Base-by-base conservation (phyloP, 305 asterid genomes). In the Caryopteris hybrid region DNA sequence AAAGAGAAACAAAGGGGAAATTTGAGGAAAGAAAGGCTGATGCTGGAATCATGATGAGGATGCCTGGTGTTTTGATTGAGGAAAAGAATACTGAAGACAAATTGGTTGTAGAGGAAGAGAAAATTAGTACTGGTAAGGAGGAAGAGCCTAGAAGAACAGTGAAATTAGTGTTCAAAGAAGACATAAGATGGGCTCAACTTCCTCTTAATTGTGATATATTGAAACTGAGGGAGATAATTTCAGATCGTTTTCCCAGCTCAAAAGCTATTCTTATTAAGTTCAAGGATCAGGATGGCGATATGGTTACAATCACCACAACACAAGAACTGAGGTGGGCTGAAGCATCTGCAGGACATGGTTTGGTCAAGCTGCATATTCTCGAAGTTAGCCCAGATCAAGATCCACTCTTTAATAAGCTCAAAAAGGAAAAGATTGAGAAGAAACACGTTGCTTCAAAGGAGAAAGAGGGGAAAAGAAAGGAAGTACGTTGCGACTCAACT, bases 311-410 rank as follows among this genome's bases (percentile, higher is more conserved):
- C 81, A 86, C 88, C 14, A 79, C 88, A 2, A 72, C 83, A 0
- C 92, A 92, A 51, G 98, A 92, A 55, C 82, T 92, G 53, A 82
- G 95, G 78, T 82, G 88, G 84, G 98, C 93, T 43, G 96, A 92
- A 76, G 79, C 84, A 42, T 84, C 92, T 48, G 77, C 81, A 2
- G 83, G 70, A 33, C 85, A 65, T 20, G 83, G 81, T 55, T 82
- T 88, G 13, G 60, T 88, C 18, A 87, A 88, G 85, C 82, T 92
- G 45, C 84, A 88, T 60, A 69, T 89, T 0, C 79, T 86, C 31
- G 97, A 83, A 68, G 98, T 86, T 56, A 80, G 42, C 74, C 92
- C 88, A 0, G 88, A 85, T 22, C 92, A 85, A 76, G 96, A 89
- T 81, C 95, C 89, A 1, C 73, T 82, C 62, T 85, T 67, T 53